Evolutionary conservation across 2,329 filamentous ascomycete species (phyloP).

Genomic region (Hortaea werneckii): DNA sequence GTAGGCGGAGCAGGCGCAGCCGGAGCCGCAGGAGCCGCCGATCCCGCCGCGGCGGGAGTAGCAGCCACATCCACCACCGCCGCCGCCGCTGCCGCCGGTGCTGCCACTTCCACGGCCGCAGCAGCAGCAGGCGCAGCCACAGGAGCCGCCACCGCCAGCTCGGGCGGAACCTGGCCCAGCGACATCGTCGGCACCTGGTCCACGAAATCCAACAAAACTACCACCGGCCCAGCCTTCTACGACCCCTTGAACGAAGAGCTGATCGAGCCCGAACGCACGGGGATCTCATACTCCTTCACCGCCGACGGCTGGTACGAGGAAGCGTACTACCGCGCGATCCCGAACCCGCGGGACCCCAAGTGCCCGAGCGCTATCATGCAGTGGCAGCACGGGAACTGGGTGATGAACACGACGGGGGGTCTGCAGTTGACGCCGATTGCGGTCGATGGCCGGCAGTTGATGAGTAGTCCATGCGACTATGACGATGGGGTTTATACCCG

Average conservation of each 20-base stretch:
- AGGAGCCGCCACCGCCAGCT: not conserved
- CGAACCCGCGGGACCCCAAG: slow-evolving; percentile 49
- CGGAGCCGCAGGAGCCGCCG: not conserved
- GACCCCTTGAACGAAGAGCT: slow-evolving; percentile 56
- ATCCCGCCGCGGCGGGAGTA: not conserved
- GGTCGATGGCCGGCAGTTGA: slow-evolving; percentile 57
- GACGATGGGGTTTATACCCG: slow-evolving; percentile 49
- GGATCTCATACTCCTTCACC: slow-evolving; percentile 66
- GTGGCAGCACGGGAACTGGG: slow-evolving; percentile 61
- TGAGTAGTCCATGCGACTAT: slow-evolving; percentile 54
- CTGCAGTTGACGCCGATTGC: slow-evolving; percentile 50
- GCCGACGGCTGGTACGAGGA: slow-evolving; percentile 57
- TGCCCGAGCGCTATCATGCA: slow-evolving; percentile 59
- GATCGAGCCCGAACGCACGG: slow-evolving; percentile 55
- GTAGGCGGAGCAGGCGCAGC: not conserved
- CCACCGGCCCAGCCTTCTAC: slow-evolving; percentile 59
- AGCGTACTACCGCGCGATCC: slow-evolving; percentile 57
- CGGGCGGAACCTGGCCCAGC: slow-evolving; percentile 8
- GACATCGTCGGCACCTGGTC: slow-evolving; percentile 61
- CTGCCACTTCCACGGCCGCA: not conserved
- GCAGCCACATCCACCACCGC: not conserved
- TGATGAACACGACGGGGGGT: slow-evolving; percentile 46
- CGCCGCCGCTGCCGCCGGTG: not conserved
- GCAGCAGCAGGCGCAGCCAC: not conserved
- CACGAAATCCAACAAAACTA: slow-evolving; percentile 57